Evolutionary conservation across 768 basidiomycete genomes (phyloP), one percentile per base, ranked within the genome.

Genomic region (Hydnum rufescens): DNA sequence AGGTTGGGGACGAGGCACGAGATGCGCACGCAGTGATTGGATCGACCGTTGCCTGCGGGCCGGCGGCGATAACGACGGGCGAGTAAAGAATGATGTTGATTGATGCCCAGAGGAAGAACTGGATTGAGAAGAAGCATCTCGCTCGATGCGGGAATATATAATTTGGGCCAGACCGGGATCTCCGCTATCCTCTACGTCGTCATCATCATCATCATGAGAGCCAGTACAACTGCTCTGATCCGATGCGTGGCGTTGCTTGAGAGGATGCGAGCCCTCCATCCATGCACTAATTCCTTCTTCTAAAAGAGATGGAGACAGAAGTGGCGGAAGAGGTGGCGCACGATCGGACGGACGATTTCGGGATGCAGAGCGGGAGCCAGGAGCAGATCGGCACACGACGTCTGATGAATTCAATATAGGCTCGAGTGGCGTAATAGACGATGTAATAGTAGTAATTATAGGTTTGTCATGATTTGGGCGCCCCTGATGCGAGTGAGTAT

Each of bases 1-100:
- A n/a, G n/a, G n/a, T n/a, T n/a, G 13, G 26, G 13, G 49, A 50
- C 49, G 49, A 1, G 26, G 49, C 28, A 18, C 31, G 49, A 50
- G 49, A 26, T 50, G 49, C 26, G 25, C 31, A 13, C 49, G 23
- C 6, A 50, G 49, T 5, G 49, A 50, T 16, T 50, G 23, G 49
- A 50, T 50, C 6, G 49, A 50, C 26, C 26, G 44, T 28, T 47
- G 13, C 13, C 25, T 16, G 26, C 44, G 44, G 44, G 44, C 16
- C 44, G 44, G 44, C 13, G 44, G 44, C 13, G 44, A 47, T 13
- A 28, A 26, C 26, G 13, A 47, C 8, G 25, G 8, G 25, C 13
- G 26, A 47, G 44, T 47, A 8, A 13, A 8, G 25, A 47, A 8
- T 8, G 16, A 8, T 13, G 16, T 13, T 47, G 25, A 25, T 25